phyloP scores from a whole-genome alignment of 306 rosid genomes.

The Dryas octopetala region DNA sequence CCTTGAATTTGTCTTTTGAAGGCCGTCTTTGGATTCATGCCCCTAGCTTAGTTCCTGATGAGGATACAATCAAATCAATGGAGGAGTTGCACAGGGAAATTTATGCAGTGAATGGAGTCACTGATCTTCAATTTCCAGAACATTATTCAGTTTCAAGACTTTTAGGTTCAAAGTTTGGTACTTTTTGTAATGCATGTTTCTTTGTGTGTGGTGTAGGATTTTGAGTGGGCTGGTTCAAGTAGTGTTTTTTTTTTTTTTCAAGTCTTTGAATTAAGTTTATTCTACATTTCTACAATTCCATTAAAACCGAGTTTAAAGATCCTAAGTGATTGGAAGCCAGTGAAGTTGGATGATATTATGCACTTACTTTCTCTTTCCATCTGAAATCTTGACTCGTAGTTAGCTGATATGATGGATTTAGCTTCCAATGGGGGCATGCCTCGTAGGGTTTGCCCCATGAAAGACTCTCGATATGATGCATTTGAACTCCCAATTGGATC shows the following conservation, averaged over 20 bases:
- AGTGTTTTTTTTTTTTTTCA: not conserved
- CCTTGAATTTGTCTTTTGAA: constrained; percentile 32
- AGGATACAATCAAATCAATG: constrained; percentile 87
- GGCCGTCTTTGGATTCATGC: constrained; percentile 99
- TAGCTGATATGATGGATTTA: too few relatives aligned
- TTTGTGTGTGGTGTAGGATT: not conserved
- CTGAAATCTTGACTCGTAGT: too few relatives aligned
- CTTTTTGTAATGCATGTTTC: not conserved
- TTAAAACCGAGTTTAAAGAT: too few relatives aligned
- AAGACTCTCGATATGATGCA: too few relatives aligned
- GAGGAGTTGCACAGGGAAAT: constrained; percentile 77
- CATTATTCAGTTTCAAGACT: constrained; percentile 91
- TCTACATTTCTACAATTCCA: too few relatives aligned
- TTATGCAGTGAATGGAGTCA: constrained; percentile 72
- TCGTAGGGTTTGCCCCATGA: too few relatives aligned
- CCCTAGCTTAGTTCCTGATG: constrained; percentile 86
- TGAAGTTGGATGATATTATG: not conserved
- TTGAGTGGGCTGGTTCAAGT: not conserved
- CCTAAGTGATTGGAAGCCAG: too few relatives aligned
- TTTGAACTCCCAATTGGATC: too few relatives aligned
- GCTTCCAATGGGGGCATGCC: too few relatives aligned
- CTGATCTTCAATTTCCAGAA: constrained; percentile 72
- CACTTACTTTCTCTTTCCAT: too few relatives aligned
- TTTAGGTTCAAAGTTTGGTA: constrained; percentile 39
- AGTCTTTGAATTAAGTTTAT: too few relatives aligned